phyloP scores from a whole-genome alignment of 169 alveolate species.

The Eimeria brunetti region DNA sequence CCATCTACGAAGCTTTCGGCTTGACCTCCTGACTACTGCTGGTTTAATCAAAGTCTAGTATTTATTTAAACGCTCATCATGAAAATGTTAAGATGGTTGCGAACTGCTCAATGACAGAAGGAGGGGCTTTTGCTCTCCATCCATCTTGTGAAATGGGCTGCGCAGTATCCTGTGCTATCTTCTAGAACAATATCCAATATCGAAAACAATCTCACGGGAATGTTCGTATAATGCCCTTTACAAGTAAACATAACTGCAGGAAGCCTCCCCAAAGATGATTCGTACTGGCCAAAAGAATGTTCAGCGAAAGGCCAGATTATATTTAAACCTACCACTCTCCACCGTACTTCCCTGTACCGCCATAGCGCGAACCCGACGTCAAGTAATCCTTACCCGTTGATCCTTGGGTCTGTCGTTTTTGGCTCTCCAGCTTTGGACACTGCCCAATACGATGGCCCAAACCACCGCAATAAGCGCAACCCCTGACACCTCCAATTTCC shows the following conservation, averaged over 20 bases:
- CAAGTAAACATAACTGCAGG: neutral
- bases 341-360: conserved; percentile 76
- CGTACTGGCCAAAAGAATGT: neutral
- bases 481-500: conserved; percentile 94
- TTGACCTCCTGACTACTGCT: neutral
- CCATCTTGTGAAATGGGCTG: neutral
- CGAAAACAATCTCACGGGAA: neutral
- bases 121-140: neutral
- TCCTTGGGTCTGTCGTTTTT: conserved; percentile 83
- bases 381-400: conserved; percentile 81
- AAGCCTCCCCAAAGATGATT: neutral
- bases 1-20: neutral
- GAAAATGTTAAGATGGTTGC: neutral
- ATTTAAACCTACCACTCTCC: conserved; percentile 78
- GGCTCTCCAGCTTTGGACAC: conserved; percentile 91
- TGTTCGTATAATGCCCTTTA: neutral
- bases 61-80: neutral
- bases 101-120: neutral
- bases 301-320: neutral
- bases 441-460: conserved; percentile 95
- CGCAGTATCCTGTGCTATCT: neutral
- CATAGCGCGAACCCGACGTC: conserved; percentile 80
- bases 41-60: neutral
- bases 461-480: conserved; percentile 96
- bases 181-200: neutral